Percentiles rank a stretch among this genome's conserved stretches.
These are phyloP conservation scores for Candida xiaguanensis DNA, from an alignment of 805 yeast species.

Conservation along the genomic window DNA sequence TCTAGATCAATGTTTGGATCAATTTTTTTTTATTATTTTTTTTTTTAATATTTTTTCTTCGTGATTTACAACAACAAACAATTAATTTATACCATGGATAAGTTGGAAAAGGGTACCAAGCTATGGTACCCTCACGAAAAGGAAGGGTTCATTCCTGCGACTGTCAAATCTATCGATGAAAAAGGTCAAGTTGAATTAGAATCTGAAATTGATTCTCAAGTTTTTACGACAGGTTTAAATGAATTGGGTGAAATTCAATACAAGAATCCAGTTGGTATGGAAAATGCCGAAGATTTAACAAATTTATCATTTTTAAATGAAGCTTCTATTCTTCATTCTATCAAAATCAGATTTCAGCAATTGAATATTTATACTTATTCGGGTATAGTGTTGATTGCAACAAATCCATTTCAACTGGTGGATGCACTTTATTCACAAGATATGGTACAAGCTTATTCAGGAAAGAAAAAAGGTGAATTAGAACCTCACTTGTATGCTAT, in stretches of 20 bases:
- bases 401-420: conserved; percentile 90
- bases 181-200: conserved; percentile 50
- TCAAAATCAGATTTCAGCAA: conserved; percentile 82
- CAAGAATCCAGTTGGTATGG: conserved; percentile 88
- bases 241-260: conserved; percentile 54
- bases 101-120: conserved; percentile 44
- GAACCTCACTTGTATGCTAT: conserved; percentile 97
- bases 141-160: conserved; percentile 74
- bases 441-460: conserved; percentile 91
- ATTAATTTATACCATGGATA: conserved; percentile 3
- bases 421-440: conserved; percentile 90
- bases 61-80: conserved; percentile 4
- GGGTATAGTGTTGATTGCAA: conserved; percentile 94
- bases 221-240: conserved; percentile 47
- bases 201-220: conserved; percentile 46
- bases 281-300: conserved; percentile 92
- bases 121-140: conserved; percentile 79
- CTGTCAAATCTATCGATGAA: conserved; percentile 44
- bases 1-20: background rate
- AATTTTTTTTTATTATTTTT: conserved; percentile 1
- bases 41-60: conserved; percentile 1
- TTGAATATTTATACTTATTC: conserved; percentile 92
- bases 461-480: conserved; percentile 87
- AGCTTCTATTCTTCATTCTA: conserved; percentile 94
- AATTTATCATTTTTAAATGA: conserved; percentile 89